These are phyloP conservation scores for Silene vulgaris DNA, from an alignment of 179 eudicot species.

Conservation along the genomic window DNA sequence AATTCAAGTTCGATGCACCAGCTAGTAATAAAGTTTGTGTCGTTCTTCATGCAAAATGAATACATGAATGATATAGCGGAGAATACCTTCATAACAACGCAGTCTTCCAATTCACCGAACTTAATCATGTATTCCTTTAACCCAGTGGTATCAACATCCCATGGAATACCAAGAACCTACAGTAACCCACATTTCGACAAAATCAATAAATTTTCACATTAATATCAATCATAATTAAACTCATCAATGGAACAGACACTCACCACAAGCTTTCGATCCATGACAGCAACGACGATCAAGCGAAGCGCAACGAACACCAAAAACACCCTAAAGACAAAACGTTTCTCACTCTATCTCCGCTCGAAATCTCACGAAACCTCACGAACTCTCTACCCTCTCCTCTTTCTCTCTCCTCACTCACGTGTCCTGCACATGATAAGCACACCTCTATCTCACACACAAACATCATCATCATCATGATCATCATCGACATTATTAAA, in stretches of 20 bases:
- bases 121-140: conserved; percentile 85
- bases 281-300: conserved; percentile 8
- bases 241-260: conserved; percentile 16
- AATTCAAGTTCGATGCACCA: background rate
- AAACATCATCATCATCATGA: conserved; percentile 34
- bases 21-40: background rate
- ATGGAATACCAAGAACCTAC: conserved; percentile 94
- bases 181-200: conserved; percentile 11
- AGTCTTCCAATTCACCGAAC: conserved; percentile 93
- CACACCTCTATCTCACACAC: conserved; percentile 96
- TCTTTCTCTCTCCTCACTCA: conserved; percentile 54
- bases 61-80: background rate
- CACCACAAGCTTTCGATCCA: conserved; percentile 95
- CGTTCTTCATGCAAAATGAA: background rate
- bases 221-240: background rate
- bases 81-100: conserved; percentile 77
- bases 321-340: conserved; percentile 21
- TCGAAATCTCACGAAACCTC: conserved; percentile 24
- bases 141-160: conserved; percentile 91
- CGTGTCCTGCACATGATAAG: conserved; percentile 83
- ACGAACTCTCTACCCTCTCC: conserved; percentile 32
- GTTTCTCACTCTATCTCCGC: conserved; percentile 19
- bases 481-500: conserved; percentile 20
- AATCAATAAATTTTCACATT: background rate
- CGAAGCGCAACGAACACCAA: background rate